These are phyloP conservation scores for Sphagnum tenellum DNA, from an alignment of 225 moss, liverwort and hornwort species.

Conservation along the genomic window DNA sequence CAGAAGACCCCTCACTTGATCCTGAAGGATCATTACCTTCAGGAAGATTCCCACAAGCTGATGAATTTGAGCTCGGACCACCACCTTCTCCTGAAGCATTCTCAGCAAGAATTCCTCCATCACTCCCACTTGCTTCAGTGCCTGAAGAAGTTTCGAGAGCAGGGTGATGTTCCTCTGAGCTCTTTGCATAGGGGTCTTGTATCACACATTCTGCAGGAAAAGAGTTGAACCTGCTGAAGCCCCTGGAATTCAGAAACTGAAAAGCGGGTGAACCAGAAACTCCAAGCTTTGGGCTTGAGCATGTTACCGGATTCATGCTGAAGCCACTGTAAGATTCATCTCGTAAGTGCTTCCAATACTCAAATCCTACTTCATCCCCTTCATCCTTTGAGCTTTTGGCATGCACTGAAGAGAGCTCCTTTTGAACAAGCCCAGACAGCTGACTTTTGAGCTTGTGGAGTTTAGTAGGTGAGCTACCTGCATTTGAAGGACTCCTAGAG, in stretches of 20 bases:
- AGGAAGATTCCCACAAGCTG: conserved; percentile 37
- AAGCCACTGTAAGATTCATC: conserved; percentile 2
- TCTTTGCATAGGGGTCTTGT: background rate
- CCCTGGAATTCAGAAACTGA: conserved; percentile 19
- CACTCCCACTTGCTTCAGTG: conserved; percentile 30
- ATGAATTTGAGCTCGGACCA: conserved; percentile 51
- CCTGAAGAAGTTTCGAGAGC: conserved; percentile 31
- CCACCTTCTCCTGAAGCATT: conserved; percentile 14
- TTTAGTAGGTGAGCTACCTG: no score
- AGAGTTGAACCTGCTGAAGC: conserved; percentile 38
- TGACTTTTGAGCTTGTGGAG: no score
- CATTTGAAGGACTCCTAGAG: no score
- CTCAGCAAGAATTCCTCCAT: conserved; percentile 16
- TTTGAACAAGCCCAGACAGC: no score
- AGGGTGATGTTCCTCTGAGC: conserved; percentile 15
- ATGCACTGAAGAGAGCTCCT: no score
- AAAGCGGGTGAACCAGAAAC: no score
- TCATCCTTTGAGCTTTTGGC: conserved; percentile 8
- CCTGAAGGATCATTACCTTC: conserved; percentile 27
- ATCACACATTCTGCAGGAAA: conserved; percentile 11
- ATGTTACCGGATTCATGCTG: background rate
- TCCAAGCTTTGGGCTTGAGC: no score
- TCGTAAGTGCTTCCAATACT: conserved; percentile 21
- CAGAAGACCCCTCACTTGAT: conserved; percentile 48
- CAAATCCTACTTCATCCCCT: conserved; percentile 7